A percentile compares a stretch with the other conserved stretches of the same genome.
phyloP scores from a whole-genome alignment of 352 stramenopile species.

The Phytopythium vexans region DNA sequence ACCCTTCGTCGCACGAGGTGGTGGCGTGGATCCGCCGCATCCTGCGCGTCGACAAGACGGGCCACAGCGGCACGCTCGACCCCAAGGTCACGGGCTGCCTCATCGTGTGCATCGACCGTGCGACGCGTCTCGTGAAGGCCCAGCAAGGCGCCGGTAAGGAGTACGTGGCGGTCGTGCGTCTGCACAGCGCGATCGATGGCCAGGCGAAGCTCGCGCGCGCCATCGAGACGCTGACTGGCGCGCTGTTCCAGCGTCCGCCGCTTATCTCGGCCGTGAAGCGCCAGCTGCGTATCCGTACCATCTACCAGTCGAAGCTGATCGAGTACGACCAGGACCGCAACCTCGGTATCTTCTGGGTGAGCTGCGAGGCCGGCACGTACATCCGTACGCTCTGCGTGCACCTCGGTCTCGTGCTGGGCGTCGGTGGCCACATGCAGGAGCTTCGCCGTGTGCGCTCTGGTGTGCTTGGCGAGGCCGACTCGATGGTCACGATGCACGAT shows the following conservation, averaged over 20 bases:
- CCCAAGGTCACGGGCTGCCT: constrained; percentile 99
- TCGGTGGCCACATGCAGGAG: constrained; percentile 99
- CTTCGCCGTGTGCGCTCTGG: constrained; percentile 96
- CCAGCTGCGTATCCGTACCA: constrained; percentile 99
- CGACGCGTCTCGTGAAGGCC: constrained; percentile 91
- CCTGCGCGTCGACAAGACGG: constrained; percentile 99
- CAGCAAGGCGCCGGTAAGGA: constrained; percentile 98
- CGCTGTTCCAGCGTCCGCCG: constrained; percentile 99
- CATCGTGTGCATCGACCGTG: constrained; percentile 99
- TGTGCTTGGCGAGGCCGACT: constrained; percentile 94
- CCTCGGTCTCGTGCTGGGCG: constrained; percentile 96
- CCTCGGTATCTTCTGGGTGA: constrained; percentile 97
- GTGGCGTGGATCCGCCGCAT: constrained; percentile 99
- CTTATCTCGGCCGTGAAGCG: constrained; percentile 99
- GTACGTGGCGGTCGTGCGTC: constrained; percentile 98
- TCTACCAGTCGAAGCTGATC: constrained; percentile 99
- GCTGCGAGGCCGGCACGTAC: constrained; percentile 99
- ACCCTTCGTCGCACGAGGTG: constrained; percentile 99
- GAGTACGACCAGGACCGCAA: constrained; percentile 98
- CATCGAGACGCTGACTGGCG: constrained; percentile 99
- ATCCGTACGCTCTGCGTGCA: constrained; percentile 99
- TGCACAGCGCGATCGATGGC: constrained; percentile 95
- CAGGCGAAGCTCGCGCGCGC: constrained; percentile 92
- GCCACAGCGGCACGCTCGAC: constrained; percentile 98
- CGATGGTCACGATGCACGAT: constrained; percentile 99